These are phyloP conservation scores for Aspergillus baeticus DNA, from an alignment of 495 filamentous ascomycete species.

Conservation along the genomic window DNA sequence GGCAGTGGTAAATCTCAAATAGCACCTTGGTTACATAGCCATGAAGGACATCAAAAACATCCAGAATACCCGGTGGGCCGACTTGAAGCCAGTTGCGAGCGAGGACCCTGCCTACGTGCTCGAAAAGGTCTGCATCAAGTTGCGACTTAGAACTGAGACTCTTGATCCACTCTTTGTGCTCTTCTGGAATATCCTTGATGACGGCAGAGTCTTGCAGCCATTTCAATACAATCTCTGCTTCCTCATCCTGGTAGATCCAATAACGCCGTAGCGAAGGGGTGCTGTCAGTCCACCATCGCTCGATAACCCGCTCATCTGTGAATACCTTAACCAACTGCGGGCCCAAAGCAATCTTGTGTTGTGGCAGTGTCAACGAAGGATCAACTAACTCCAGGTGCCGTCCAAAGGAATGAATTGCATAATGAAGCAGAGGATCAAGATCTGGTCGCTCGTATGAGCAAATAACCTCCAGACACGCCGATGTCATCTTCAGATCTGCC, in stretches of 20 bases:
- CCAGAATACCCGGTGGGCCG: background rate
- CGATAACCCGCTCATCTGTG: background rate
- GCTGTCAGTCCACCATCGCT: background rate
- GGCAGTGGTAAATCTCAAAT: background rate
- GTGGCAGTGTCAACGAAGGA: background rate
- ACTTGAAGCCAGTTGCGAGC: background rate
- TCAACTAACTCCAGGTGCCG: background rate
- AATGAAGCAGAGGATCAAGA: background rate
- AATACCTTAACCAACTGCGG: background rate
- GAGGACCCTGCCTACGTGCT: background rate
- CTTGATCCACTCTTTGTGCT: background rate
- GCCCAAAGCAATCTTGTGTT: background rate
- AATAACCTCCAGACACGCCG: background rate
- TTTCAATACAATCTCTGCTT: background rate
- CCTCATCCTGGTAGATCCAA: background rate
- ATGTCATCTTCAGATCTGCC: background rate
- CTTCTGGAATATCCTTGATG: background rate
- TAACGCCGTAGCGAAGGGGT: background rate
- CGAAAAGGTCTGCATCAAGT: background rate
- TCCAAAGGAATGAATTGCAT: background rate
- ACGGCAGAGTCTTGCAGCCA: constrained; percentile 2
- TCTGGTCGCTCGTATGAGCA: background rate
- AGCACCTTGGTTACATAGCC: background rate
- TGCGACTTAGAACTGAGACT: background rate
- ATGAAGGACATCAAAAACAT: background rate